Evolutionary conservation across 2,329 filamentous ascomycete genomes (phyloP).

Genomic region (Fusarium nelsonii): DNA sequence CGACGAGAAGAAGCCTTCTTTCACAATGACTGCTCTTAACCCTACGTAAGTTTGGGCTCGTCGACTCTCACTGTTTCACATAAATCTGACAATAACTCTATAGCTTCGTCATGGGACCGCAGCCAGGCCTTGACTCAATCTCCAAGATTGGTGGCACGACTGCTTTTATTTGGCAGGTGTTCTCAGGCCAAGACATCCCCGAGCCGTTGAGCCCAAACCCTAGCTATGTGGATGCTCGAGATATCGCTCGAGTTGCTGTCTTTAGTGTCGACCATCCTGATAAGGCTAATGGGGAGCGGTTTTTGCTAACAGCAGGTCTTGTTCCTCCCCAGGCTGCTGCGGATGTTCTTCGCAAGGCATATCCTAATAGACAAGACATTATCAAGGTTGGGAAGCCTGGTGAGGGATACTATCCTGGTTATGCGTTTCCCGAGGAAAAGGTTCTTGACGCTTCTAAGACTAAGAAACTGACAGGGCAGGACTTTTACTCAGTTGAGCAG

Average conservation of each 20-base stretch:
- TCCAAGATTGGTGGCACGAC: conserved; percentile 40
- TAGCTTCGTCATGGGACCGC: conserved; percentile 47
- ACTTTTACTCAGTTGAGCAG: conserved; percentile 36
- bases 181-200: conserved; percentile 43
- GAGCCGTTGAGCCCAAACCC: conserved; percentile 21
- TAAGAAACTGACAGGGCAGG: conserved; percentile 33
- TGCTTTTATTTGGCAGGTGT: conserved; percentile 42
- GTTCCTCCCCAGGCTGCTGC: conserved; percentile 43
- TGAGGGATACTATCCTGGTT: conserved; percentile 35
- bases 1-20: conserved; percentile 35
- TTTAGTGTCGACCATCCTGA: conserved; percentile 40
- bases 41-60: conserved; percentile 31
- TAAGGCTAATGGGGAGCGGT: conserved; percentile 40
- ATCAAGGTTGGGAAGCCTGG: conserved; percentile 43
- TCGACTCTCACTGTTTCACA: accelerated
- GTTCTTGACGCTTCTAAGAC: conserved; percentile 40
- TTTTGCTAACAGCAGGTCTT: conserved; percentile 32
- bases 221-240: conserved; percentile 43
- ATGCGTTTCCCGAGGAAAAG: conserved; percentile 18
- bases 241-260: conserved; percentile 41
- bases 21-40: conserved; percentile 44
- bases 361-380: conserved; percentile 32
- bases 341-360: conserved; percentile 44
- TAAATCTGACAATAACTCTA: background rate
- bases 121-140: conserved; percentile 32